Conservation (phyloP, 225 moss, liverwort and hornwort species). For the Marchantia polymorpha region DNA sequence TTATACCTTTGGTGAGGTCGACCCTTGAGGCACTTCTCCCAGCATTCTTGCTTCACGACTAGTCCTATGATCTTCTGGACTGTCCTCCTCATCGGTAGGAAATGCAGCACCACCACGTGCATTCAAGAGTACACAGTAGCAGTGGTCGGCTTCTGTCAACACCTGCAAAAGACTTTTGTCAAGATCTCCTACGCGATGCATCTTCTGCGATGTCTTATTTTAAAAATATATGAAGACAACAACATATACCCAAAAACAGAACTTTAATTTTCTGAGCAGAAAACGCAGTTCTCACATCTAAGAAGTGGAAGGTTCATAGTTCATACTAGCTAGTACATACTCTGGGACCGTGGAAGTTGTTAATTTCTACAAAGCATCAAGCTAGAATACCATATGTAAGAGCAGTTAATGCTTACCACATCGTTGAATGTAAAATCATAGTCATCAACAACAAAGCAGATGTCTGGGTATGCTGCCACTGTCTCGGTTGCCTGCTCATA, state of each 20-base stretch:
- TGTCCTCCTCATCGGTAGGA: constrained; percentile 54
- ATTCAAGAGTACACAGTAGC: constrained; percentile 90
- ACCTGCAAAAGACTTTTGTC: constrained; percentile 45
- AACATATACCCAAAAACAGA: neutral
- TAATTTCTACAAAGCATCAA: neutral
- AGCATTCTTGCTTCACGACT: constrained; percentile 46
- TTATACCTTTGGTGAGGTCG: constrained; percentile 53
- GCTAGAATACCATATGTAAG: neutral
- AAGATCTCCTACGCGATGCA: neutral
- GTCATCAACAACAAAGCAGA: constrained; percentile 96
- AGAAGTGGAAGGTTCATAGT: no score
- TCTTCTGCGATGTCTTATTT: neutral
- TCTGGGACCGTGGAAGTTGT: neutral
- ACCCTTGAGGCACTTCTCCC: constrained; percentile 54
- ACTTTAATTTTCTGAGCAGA: neutral
- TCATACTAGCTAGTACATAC: neutral
- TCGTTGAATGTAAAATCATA: constrained; percentile 96
- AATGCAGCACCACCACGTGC: constrained; percentile 91
- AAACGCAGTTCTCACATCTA: neutral
- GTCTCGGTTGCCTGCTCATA: constrained; percentile 79
- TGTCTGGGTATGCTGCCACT: constrained; percentile 88
- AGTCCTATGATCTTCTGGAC: constrained; percentile 35
- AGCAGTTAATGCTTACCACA: constrained; percentile 58
- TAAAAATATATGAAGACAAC: neutral
- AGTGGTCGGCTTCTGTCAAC: constrained; percentile 84